Base-by-base conservation (phyloP, 306 rosid genomes). In the Cucumis cinereus region DNA sequence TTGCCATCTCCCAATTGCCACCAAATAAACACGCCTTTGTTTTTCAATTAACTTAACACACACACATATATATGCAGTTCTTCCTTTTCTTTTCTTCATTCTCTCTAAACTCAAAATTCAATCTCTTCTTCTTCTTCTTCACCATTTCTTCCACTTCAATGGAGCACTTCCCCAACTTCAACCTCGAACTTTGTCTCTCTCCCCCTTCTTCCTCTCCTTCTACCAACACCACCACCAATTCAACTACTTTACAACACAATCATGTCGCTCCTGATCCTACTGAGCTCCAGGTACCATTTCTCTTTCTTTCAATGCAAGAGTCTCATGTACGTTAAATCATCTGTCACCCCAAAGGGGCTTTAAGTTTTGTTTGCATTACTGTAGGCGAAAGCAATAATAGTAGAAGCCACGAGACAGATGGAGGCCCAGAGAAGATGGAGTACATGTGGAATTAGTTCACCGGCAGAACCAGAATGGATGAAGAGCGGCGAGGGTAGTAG, bases 161-260 rank as follows among this genome's bases (percentile, higher is more conserved):
- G 75, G 53, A 66, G 10, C 17, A 3, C 24, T 0, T 26, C 74
- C 36, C 23, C 40, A 23, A 70, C 40, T 70, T 22, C 40, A 70
- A 70, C 20, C 47, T 70, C 40, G 75, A 70, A 17, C 75, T 70
- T 9, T 45, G 57, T 17, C 57, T 70, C n/a, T 47, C 75, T 47
- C 75, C 74, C 0, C 74, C 57, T 23, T 68, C 74, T 0, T 14
- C 56, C 75, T 53, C 74, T 45, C 49, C 74, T 0, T 7, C 56
- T 58, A 6, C 75, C 70, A 3, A 5, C 11, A 1, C 50, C 17
- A 1, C 28, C 15, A 7, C 49, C 23, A 8, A 3, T 4, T 8
- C 24, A 35, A 35, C 45, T 2, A 14, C 66, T 6, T 26, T 45
- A 7, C 24, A 9, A 33, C 23, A 4, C 74, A 11, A 67, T 12